These are phyloP conservation scores for Claviceps cyperi DNA, from an alignment of 2,329 filamentous ascomycete genomes.

Conservation along the genomic window DNA sequence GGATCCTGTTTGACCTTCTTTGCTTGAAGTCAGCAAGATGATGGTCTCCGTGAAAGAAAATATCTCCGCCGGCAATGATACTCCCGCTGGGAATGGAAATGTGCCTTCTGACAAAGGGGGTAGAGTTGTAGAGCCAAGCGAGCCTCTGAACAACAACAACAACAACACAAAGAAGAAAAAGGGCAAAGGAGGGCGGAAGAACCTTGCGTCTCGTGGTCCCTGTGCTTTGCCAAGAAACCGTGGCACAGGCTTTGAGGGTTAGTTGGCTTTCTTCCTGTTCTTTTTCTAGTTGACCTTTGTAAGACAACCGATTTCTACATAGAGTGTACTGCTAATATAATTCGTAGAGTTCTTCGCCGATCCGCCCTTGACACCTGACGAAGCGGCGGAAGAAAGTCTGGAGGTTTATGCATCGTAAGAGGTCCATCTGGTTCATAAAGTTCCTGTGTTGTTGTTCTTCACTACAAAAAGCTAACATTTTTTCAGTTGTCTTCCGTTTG, in stretches of 20 bases:
- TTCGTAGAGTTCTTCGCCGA: constrained; percentile 59
- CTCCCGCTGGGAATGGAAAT: not conserved
- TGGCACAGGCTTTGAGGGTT: constrained; percentile 58
- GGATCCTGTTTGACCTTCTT: not conserved
- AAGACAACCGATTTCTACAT: not conserved
- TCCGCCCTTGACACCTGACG: constrained; percentile 56
- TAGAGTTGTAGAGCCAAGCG: not conserved
- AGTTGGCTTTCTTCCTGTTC: constrained; percentile 16
- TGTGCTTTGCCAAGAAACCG: constrained; percentile 28
- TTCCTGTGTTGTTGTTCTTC: not conserved
- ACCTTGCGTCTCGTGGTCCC: constrained; percentile 18
- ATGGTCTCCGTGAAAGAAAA: not conserved
- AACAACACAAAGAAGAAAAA: constrained; percentile 11
- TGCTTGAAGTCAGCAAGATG: not conserved
- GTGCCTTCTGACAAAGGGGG: not conserved
- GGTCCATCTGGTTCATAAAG: constrained; percentile 13
- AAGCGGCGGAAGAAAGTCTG: constrained; percentile 47
- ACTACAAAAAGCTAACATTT: not conserved
- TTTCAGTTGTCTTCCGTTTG: constrained; percentile 28
- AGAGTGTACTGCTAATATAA: not conserved
- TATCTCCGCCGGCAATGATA: not conserved
- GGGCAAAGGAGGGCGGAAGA: constrained; percentile 6
- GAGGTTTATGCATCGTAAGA: constrained; percentile 53
- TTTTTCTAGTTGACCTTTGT: not conserved
- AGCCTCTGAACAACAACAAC: not conserved